These are phyloP conservation scores for Wallacemonas sp. DNA, from an alignment of 208 protist genomes.

Conservation along the genomic window DNA sequence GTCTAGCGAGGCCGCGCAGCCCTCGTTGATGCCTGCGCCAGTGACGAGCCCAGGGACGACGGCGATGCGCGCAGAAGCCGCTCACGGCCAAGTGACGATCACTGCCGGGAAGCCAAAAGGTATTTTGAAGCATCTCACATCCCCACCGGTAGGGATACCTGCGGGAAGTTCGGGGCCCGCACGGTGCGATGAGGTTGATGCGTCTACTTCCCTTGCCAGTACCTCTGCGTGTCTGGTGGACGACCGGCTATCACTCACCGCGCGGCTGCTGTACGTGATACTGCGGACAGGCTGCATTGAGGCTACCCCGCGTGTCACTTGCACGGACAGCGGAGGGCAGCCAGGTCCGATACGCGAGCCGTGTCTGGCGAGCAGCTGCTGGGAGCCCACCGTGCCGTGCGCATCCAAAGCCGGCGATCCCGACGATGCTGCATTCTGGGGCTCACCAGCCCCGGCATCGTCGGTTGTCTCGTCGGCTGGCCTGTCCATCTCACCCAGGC, in stretches of 20 bases:
- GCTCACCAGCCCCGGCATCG: background rate
- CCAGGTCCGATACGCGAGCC: too few relatives aligned
- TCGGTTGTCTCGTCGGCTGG: too few relatives aligned
- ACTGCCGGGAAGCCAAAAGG: background rate
- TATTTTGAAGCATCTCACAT: conserved; percentile 3
- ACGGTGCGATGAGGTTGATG: background rate
- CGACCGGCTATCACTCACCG: conserved; percentile 25
- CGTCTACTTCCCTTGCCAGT: too few relatives aligned
- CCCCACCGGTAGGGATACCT: background rate
- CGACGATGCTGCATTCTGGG: background rate
- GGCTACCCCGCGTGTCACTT: conserved; percentile 14
- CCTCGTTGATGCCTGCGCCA: too few relatives aligned
- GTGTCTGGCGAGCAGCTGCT: too few relatives aligned
- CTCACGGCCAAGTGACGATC: background rate
- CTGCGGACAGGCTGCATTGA: conserved; percentile 70
- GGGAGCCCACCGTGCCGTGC: too few relatives aligned
- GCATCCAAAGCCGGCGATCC: too few relatives aligned
- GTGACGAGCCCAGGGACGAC: conserved; percentile 6
- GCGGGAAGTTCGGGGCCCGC: background rate
- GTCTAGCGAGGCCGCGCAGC: too few relatives aligned
- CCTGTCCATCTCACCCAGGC: too few relatives aligned
- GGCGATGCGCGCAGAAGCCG: background rate
- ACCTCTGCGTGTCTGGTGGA: too few relatives aligned
- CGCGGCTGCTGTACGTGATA: conserved; percentile 77
- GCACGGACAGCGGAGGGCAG: conserved; percentile 3